phyloP scores from a whole-genome alignment of 108 stramenopile genomes.

The Nitzschia sp. region DNA sequence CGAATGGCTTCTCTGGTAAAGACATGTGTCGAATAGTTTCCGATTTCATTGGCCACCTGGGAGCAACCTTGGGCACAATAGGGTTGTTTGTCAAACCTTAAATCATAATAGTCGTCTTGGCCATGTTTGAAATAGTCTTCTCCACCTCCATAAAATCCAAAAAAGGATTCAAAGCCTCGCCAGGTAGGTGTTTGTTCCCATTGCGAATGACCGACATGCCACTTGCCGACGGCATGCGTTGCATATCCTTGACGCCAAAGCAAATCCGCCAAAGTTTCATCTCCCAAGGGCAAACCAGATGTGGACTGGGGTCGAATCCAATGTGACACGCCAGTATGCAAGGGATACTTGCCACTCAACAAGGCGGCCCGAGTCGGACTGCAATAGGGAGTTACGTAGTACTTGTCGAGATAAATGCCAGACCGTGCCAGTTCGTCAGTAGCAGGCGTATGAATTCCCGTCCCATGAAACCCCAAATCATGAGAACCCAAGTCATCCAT shows the following conservation, averaged over 20 bases:
- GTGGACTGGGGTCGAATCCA: slow-evolving; percentile 12
- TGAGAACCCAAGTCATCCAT: slow-evolving; percentile 52
- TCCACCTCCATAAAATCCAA: slow-evolving; percentile 55
- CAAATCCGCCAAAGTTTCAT: slow-evolving; percentile 38
- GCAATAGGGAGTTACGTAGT: slow-evolving; percentile 53
- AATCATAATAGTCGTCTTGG: slow-evolving; percentile 13
- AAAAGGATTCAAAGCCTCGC: slow-evolving; percentile 66
- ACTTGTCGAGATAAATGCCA: slow-evolving; percentile 38
- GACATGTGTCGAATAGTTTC: slow-evolving; percentile 39
- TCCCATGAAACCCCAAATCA: slow-evolving; percentile 46
- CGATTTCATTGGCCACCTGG: slow-evolving; percentile 9
- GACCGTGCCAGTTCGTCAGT: slow-evolving; percentile 18
- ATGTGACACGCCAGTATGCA: slow-evolving; percentile 40
- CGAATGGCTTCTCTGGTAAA: slow-evolving; percentile 42
- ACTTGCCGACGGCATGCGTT: slow-evolving; percentile 65
- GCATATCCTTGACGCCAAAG: slow-evolving; percentile 40
- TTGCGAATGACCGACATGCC: slow-evolving; percentile 58
- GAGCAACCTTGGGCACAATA: slow-evolving; percentile 38
- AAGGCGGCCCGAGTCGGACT: slow-evolving; percentile 43
- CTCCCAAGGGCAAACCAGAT: slow-evolving; percentile 36
- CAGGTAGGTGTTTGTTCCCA: slow-evolving; percentile 44
- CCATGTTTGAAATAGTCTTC: slow-evolving; percentile 58
- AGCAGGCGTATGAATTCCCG: slow-evolving; percentile 38
- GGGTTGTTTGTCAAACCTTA: slow-evolving; percentile 19
- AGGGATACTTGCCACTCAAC: slow-evolving; percentile 42